These are phyloP conservation scores for Chloranthus sessilifolius DNA, from an alignment of 164 flowering plant species.

Conservation along the genomic window DNA sequence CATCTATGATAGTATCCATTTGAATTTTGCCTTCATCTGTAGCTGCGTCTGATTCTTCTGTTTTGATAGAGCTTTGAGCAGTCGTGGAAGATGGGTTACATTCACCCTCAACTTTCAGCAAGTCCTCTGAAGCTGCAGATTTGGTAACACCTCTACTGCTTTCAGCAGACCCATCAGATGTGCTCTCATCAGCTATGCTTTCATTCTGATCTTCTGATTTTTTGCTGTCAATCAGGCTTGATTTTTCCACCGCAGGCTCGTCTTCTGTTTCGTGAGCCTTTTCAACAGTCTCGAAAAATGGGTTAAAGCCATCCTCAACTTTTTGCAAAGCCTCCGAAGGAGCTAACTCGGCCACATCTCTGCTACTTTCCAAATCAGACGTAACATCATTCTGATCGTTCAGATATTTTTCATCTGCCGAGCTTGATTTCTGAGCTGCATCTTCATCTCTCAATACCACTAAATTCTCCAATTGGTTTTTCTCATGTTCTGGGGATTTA, in stretches of 20 bases:
- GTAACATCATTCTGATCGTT: background rate
- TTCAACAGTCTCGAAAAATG: no score
- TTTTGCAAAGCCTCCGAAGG: no score
- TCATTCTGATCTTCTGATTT: no score
- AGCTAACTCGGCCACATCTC: background rate
- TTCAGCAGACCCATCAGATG: no score
- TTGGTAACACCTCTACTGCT: no score
- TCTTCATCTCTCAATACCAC: background rate
- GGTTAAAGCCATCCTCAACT: no score
- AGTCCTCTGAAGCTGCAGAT: no score
- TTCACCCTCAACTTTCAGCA: no score
- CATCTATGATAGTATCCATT: background rate
- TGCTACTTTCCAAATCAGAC: background rate
- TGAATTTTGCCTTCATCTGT: background rate
- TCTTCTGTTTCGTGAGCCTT: no score
- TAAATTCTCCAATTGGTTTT: background rate
- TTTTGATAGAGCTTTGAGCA: background rate
- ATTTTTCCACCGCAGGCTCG: no score
- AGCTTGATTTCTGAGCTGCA: background rate
- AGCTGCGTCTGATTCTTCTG: background rate
- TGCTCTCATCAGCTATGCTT: no score
- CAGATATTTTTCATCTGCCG: background rate
- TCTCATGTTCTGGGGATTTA: background rate
- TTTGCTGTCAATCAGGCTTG: no score
- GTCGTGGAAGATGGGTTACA: background rate